Base-by-base conservation (phyloP, 2,329 filamentous ascomycete species). In the Orbilia quercus region DNA sequence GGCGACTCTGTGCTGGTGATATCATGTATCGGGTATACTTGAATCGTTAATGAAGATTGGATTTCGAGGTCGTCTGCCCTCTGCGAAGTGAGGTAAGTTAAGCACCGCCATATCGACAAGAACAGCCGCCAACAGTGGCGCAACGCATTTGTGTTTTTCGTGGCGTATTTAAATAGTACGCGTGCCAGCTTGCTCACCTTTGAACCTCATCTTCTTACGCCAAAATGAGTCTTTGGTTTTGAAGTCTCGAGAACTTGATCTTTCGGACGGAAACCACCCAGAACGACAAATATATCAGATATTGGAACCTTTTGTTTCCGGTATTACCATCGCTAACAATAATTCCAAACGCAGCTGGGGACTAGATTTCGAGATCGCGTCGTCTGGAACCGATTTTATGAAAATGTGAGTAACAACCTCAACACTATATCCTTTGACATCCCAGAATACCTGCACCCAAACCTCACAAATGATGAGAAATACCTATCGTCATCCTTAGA, bases 401-500 rank as follows among this genome's bases (percentile, higher is more conserved):
- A 4, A 28, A 4, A 2, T 25, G 20, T 23, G 12, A 11, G 7
- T 51, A 28, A 7, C 25, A 28, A 31, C 23, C 12, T 31, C 7
- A 45, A 22, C 20, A 20, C 42, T 40, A 53, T 5, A 16, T n/a
- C 20, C 22, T 31, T 40, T 55, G 4, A 45, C 16, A 7, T 20
- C 18, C 42, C 16, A 18, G 9, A 1, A 40, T 20, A 14, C 20
- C 14, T 44, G n/a, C 23, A 45, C n/a, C 4, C 48, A 42, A 44
- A 4, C 18, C 14, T 23, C 20, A 45, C 44, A 59, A 45, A 73
- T 73, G 69, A 73, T 73, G 69, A 73, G 69, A 73, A 73, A 6
- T 20, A 7, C 40, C 67, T 45, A 73, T 73, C 69, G 69, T 73
- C 69, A 73, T 73, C 69, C 69, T 73, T 73, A 73, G 69, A 50